Evolutionary conservation across 371 early-diverging fungal species (phyloP).

Genomic region (Mucor lusitanicus): DNA sequence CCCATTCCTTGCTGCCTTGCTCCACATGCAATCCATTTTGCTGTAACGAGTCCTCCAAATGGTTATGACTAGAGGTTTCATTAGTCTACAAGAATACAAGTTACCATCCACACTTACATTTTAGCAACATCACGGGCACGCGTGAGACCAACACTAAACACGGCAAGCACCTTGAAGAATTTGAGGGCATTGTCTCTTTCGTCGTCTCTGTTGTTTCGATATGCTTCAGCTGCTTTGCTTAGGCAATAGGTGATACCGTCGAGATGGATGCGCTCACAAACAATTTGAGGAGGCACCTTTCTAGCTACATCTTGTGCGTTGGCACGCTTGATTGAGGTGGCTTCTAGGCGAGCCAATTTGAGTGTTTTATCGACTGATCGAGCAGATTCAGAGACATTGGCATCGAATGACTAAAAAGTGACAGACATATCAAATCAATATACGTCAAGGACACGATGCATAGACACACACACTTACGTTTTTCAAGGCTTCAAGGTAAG

Average conservation of each 20-base stretch:
- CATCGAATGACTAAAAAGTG: constrained; percentile 39
- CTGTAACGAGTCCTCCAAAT: constrained; percentile 33
- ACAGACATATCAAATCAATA: not conserved
- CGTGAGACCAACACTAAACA: constrained; percentile 31
- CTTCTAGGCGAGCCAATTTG: constrained; percentile 31
- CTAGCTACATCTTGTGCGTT: constrained; percentile 21
- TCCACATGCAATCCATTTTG: constrained; percentile 24
- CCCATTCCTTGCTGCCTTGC: constrained; percentile 39
- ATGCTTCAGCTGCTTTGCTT: constrained; percentile 32
- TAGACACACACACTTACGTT: constrained; percentile 28
- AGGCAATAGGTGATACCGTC: constrained; percentile 41
- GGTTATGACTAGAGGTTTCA: constrained; percentile 31
- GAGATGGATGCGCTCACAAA: constrained; percentile 41
- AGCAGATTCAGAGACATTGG: constrained; percentile 20
- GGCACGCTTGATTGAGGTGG: constrained; percentile 24
- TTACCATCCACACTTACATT: constrained; percentile 29
- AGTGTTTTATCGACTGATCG: constrained; percentile 41
- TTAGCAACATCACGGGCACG: constrained; percentile 50
- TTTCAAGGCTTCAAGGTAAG: constrained; percentile 45
- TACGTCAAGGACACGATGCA: not conserved
- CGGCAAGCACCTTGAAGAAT: constrained; percentile 42
- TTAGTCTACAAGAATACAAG: not conserved
- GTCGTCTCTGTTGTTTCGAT: constrained; percentile 23
- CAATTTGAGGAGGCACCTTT: constrained; percentile 25
- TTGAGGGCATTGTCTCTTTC: constrained; percentile 30